Evolutionary conservation across 1,139 yeast genomes (phyloP).

Genomic region (Sugiyamaella pinicola): DNA sequence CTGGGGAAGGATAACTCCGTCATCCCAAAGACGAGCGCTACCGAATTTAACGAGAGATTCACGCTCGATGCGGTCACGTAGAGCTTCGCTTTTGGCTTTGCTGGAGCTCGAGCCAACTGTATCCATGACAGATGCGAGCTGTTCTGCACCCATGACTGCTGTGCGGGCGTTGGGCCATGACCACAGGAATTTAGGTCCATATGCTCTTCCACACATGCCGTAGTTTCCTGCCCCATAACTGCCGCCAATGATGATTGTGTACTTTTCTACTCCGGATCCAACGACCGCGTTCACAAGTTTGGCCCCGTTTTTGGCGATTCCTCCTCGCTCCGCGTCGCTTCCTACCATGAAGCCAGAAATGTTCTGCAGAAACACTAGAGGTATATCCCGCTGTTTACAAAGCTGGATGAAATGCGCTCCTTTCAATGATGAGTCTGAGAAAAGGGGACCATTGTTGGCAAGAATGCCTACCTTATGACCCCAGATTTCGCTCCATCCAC

Average conservation of each 20-base stretch:
- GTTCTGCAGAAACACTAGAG: constrained; percentile 42
- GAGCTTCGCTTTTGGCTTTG: constrained; percentile 32
- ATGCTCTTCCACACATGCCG: constrained; percentile 45
- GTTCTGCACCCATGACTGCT: constrained; percentile 45
- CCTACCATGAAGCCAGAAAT: constrained; percentile 45
- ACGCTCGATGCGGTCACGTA: constrained; percentile 38
- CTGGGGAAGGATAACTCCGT: constrained; percentile 42
- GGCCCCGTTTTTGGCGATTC: constrained; percentile 44
- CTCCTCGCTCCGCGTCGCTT: constrained; percentile 43
- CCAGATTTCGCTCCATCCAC: constrained; percentile 41
- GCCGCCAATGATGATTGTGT: constrained; percentile 43
- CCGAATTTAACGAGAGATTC: constrained; percentile 41
- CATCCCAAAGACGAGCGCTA: constrained; percentile 43
- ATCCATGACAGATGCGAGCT: constrained; percentile 42
- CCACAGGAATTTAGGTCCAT: constrained; percentile 43
- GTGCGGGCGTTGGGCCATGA: constrained; percentile 44
- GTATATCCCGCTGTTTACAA: constrained; percentile 42
- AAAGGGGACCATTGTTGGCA: constrained; percentile 44
- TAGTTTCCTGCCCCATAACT: constrained; percentile 45
- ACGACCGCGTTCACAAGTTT: constrained; percentile 44
- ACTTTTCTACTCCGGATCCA: constrained; percentile 42
- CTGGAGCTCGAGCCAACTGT: constrained; percentile 35
- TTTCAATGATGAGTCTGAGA: constrained; percentile 41
- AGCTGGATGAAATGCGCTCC: constrained; percentile 44
- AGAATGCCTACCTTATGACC: constrained; percentile 43